These are phyloP conservation scores for Vachellia collinsii DNA, from an alignment of 306 rosid species.

Conservation along the genomic window DNA sequence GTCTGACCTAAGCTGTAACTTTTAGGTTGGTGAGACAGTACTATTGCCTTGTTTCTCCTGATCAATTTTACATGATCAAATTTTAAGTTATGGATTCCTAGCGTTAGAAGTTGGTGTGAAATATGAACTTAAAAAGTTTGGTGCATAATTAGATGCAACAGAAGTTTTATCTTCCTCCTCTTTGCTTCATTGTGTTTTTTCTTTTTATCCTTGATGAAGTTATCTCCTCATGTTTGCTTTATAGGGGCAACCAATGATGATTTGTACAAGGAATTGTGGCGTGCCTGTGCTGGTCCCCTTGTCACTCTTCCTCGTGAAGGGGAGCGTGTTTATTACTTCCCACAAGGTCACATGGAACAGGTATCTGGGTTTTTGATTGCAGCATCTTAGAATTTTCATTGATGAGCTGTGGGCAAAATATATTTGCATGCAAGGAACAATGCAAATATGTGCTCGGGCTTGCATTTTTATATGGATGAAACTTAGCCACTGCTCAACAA, in stretches of 20 bases:
- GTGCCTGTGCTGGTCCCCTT: conserved; percentile 99
- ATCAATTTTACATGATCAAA: background rate
- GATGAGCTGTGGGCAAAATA: background rate
- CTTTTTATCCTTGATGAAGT: conserved; percentile 8
- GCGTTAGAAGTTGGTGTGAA: background rate
- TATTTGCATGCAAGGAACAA: background rate
- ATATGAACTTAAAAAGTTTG: background rate
- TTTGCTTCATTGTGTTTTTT: background rate
- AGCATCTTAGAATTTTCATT: background rate
- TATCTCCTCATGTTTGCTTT: conserved; percentile 27
- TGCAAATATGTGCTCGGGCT: background rate
- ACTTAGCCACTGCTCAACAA: background rate
- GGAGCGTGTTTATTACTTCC: conserved; percentile 92
- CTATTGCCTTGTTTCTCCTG: background rate
- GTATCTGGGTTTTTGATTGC: conserved; percentile 38
- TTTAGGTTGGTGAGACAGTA: conserved; percentile 5
- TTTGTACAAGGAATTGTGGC: conserved; percentile 92
- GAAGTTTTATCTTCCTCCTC: background rate
- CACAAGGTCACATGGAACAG: conserved; percentile 99
- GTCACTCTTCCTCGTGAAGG: conserved; percentile 87
- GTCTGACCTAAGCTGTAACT: background rate
- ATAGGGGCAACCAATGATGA: conserved; percentile 70
- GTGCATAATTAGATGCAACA: background rate
- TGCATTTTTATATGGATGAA: background rate
- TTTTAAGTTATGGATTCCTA: background rate